These are phyloP conservation scores for Malus hybrid DNA, from an alignment of 331 rosid genomes.

Conservation along the genomic window DNA sequence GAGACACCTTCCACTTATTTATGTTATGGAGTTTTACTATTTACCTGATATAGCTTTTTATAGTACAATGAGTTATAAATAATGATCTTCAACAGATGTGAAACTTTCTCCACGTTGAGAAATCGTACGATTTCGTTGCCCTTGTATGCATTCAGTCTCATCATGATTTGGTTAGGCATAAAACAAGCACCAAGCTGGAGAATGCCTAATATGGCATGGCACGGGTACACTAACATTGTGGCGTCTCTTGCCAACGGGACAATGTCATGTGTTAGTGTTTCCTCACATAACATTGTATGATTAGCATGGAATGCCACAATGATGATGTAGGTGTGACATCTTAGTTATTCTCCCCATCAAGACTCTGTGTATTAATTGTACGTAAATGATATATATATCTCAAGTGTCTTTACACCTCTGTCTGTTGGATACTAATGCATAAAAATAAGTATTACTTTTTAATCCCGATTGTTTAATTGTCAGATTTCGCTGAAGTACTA, in stretches of 20 bases:
- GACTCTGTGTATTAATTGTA: too few relatives aligned
- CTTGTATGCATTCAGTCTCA: background rate
- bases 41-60: background rate
- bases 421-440: background rate
- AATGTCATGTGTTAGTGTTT: background rate
- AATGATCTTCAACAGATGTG: background rate
- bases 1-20: background rate
- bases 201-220: background rate
- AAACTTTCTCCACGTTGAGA: background rate
- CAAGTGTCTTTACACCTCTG: background rate
- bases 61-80: background rate
- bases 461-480: background rate
- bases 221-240: rapidly evolving
- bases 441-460: background rate
- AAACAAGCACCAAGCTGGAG: background rate
- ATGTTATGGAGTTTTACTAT: background rate
- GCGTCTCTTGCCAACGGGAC: background rate
- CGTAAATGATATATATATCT: background rate
- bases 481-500: background rate
- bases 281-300: background rate
- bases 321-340: background rate
- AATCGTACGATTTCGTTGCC: background rate
- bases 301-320: background rate
- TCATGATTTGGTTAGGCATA: background rate
- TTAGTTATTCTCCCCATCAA: background rate